A percentile compares a stretch with the other conserved stretches of the same genome.
Evolutionary conservation across 441 rosid genomes (phyloP).

Genomic region (Aquilaria agallochum): DNA sequence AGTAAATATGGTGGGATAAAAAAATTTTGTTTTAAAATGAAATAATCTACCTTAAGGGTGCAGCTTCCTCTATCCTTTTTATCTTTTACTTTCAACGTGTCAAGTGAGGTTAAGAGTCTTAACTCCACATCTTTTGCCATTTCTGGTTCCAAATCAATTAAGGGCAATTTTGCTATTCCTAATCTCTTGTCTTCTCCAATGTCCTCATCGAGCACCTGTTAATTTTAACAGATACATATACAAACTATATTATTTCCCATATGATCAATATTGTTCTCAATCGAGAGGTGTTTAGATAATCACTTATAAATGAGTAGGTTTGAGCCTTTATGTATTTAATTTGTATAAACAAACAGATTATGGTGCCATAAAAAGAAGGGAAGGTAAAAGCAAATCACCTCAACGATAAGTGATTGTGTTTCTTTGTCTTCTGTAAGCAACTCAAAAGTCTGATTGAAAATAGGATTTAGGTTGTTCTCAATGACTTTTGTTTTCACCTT

Average conservation of each 20-base stretch:
- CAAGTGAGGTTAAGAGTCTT: slow-evolving; percentile 69
- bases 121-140: slow-evolving; percentile 42
- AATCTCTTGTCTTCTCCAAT: slow-evolving; percentile 81
- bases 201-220: slow-evolving; percentile 79
- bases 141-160: slow-evolving; percentile 52
- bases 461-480: slow-evolving; percentile 80
- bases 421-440: slow-evolving; percentile 94
- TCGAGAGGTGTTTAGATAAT: not conserved
- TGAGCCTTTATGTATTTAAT: not conserved
- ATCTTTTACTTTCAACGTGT: slow-evolving; percentile 76
- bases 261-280: too few relatives aligned
- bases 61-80: slow-evolving; percentile 81
- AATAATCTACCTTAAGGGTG: slow-evolving; percentile 49
- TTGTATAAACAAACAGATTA: too few relatives aligned
- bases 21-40: not conserved
- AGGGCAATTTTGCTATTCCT: slow-evolving; percentile 68
- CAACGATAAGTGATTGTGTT: slow-evolving; percentile 68
- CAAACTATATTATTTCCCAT: too few relatives aligned
- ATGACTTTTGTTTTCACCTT: slow-evolving; percentile 67
- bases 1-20: too few relatives aligned
- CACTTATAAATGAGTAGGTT: not conserved
- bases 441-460: slow-evolving; percentile 72
- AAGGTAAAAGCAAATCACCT: slow-evolving; percentile 31
- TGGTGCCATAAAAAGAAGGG: not conserved
- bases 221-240: not conserved